Base-by-base conservation (phyloP, 1,139 yeast species). In the Hyphopichia khmerensis region DNA sequence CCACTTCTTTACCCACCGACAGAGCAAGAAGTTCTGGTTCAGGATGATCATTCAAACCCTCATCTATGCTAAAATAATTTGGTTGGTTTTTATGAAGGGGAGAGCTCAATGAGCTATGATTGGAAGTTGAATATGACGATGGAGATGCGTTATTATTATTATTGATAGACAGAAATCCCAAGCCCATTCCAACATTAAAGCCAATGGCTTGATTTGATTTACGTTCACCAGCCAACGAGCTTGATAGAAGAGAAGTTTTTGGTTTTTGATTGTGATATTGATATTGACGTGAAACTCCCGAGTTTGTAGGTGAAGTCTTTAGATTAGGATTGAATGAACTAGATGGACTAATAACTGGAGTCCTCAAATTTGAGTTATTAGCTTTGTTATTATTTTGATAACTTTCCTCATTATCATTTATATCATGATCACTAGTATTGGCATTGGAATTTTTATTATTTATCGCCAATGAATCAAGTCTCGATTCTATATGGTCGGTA, bases 21-120 rank as follows among this genome's bases (percentile, higher is more conserved):
- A 78, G 71, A 1, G 84, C 84, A 40, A 77, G 59, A 33, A 79
- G 60, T 46, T 69, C 73, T 0, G 84, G 84, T 42, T 80, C 82
- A 1, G 79, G 79, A 45, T 75, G 79, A 31, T 65, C 75, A 41
- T 62, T 44, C 30, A 38, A 23, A 21, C 42, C 33, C 16, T 42
- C 42, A 21, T 43, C 43, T 23, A 40, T 37, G 18, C 27, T 41
- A 35, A 38, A 32, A 15, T 17, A 21, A 6, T 37, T 33, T 17
- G 39, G 27, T 7, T 18, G 30, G 13, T 3, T 13, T 31, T n/a
- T 17, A 18, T 18, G n/a, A 21, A 30, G 27, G 17, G 29, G 36
- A 36, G 14, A 11, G 30, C 9, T 29, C n/a, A 13, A 29, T 4
- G 32, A 14, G 17, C 4, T n/a, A 17, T 29, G 8, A 29, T 14